Evolutionary conservation across 148 eudicot genomes (phyloP), one percentile per base, ranked within the genome.

Genomic region (Simmondsia chinensis): DNA sequence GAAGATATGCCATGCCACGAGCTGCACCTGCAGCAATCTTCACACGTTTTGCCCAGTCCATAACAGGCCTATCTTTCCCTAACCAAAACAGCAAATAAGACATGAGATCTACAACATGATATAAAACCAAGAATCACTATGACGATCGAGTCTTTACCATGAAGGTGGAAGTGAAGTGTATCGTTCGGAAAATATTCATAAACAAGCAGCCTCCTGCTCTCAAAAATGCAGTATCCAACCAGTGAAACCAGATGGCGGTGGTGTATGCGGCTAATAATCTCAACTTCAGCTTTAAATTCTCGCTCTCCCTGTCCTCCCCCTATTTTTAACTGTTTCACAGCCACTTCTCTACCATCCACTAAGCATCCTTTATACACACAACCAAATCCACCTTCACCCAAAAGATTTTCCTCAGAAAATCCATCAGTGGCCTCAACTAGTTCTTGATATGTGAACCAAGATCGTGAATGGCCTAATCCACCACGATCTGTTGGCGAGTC

Each of bases 1-100:
- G 97, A 46, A 89, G 97, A 72, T 89, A 89, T 18, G 95, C 80
- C 28, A 89, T 65, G 44, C 97, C 97, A 53, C 97, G 84, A 67
- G 93, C 94, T 55, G 97, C 87, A 37, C 97, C 97, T 1, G 68
- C 56, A 31, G 97, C 93, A 60, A 89, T 72, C 65, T 73, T 89
- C 36, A 89, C 49, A 27, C 97, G 95, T 32, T 48, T 71, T 27
- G 57, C 57, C 97, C 97, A 89, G 37, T 69, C 78, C 80, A 89
- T 41, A 39, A 69, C 76, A 5, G 75, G 66, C 66, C 64, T 63
- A 39, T 54, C 73, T 43, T 72, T 24, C 36, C 60, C 82, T 79
- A 47, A 58, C 48, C 26, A 38, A 35, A 39, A 37, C 26, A 42
- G 9, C 21, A 7, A 28, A 39, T 11, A 35, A 33, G 2, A 2